Evolutionary conservation across 805 yeast genomes (phyloP).

Genomic region (Gaillardinia entomophila): DNA sequence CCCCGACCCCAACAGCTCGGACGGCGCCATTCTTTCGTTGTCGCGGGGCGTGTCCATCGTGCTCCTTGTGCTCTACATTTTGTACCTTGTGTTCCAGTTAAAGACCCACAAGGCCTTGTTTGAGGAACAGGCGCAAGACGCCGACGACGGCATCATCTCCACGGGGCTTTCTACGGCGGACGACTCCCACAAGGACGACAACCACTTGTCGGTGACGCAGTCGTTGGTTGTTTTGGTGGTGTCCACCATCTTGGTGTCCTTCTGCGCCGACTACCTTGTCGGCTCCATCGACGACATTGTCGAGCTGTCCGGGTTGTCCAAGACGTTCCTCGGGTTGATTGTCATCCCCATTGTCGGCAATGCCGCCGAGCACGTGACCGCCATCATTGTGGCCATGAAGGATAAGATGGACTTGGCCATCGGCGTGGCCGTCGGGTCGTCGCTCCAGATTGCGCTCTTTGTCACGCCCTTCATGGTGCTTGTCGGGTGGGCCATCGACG

Average conservation of each 20-base stretch:
- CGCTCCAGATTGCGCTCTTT: conserved; percentile 90
- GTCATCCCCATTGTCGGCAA: conserved; percentile 96
- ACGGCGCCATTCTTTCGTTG: conserved; percentile 55
- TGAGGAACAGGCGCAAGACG: conserved; percentile 46
- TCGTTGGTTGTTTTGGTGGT: conserved; percentile 52
- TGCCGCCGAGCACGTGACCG: conserved; percentile 98
- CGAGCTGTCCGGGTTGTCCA: conserved; percentile 75
- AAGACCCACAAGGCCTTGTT: conserved; percentile 77
- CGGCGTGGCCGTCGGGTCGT: conserved; percentile 95
- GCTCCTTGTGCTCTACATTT: conserved; percentile 66
- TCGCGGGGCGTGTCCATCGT: conserved; percentile 85
- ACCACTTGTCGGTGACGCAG: conserved; percentile 48
- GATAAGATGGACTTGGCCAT: conserved; percentile 97
- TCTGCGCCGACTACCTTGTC: conserved; percentile 91
- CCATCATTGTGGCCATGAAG: conserved; percentile 89
- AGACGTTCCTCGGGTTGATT: conserved; percentile 91
- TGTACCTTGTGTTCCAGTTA: conserved; percentile 83
- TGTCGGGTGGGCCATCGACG: conserved; percentile 86
- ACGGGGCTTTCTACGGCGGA: conserved; percentile 7
- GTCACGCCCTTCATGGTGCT: conserved; percentile 94
- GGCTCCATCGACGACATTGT: conserved; percentile 91
- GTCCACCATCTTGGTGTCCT: conserved; percentile 74
- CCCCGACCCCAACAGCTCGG: conserved; percentile 33
- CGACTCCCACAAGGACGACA: conserved; percentile 10
- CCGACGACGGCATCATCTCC: conserved; percentile 34